Base-by-base conservation (phyloP, 148 eudicot species). In the Heliamphora exappendiculata region DNA sequence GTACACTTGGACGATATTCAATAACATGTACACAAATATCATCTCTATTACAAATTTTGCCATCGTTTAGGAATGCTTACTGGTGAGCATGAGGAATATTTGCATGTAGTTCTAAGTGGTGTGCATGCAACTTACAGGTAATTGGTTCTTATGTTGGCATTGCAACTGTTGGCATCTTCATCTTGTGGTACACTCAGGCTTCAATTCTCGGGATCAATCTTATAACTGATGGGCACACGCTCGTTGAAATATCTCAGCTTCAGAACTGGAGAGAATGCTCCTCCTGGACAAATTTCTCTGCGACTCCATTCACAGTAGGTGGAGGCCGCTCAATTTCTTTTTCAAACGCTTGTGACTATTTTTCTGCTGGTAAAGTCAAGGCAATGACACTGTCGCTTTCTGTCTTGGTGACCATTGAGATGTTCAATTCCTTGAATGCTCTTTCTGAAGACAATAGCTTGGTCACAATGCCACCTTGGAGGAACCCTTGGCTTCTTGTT, bases 341-440 rank as follows among this genome's bases (percentile, higher is more conserved):
- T 76, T 74, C 91, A 44, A 76, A 92, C 69, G 91, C 98, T 42
- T 94, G 97, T 20, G 97, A 92, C 60, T 92, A 94, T 75, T 94
- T 94, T 66, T 64, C 91, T 3, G 74, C 55, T 24, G 93, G 97
- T 0, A 94, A 90, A 88, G 91, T 90, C 71, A 94, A 94, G 85
- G 93, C 98, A 20, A 85, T 86, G 91, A 94, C 97, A 8, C 85
- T 94, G 34, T 94, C 98, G 12, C 97, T 94, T 13, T 94, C 97
- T 3, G 93, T 89, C 45, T 79, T 94, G 76, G 97, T 94, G 37
- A 92, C 97, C 0, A 94, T 94, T 37, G 97, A 94, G 78, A 90
- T 94, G 98, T 89, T 94, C 59, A 94, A 91, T 64, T 89, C 98
- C 68, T 88, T 92, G 14, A 94, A 94, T 19, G 96, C 98, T 44